Percentiles rank a stretch among this genome's conserved stretches.
Evolutionary conservation across 805 yeast genomes (phyloP).

Genomic region (Aciculoconidium aculeatum): DNA sequence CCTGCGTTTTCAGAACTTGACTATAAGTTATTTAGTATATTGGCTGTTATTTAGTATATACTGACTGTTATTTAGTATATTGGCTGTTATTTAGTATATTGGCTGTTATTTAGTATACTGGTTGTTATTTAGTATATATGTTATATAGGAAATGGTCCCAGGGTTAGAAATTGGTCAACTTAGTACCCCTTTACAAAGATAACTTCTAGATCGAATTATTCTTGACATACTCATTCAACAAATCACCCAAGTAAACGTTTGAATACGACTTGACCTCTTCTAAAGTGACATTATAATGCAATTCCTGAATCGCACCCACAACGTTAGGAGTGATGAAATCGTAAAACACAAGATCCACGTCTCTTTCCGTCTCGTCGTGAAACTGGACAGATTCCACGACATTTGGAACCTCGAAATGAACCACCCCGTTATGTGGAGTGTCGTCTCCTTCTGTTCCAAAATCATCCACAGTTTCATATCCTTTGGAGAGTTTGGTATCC

Average conservation of each 20-base stretch:
- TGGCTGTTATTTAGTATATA: too few relatives aligned
- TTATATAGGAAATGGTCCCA: too few relatives aligned
- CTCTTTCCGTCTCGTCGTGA: conserved; percentile 14
- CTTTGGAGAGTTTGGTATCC: conserved; percentile 39
- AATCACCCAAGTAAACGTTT: conserved; percentile 24
- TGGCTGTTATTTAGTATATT: too few relatives aligned
- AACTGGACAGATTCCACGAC: conserved; percentile 55
- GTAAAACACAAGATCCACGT: conserved; percentile 70
- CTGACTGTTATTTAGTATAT: too few relatives aligned
- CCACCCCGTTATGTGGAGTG: conserved; percentile 59
- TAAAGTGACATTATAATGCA: conserved; percentile 14
- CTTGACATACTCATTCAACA: conserved; percentile 27
- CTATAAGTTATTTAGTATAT: too few relatives aligned
- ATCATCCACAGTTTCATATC: conserved; percentile 82
- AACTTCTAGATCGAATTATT: conserved; percentile 10
- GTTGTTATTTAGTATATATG: too few relatives aligned
- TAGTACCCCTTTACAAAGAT: too few relatives aligned
- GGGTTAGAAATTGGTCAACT: too few relatives aligned
- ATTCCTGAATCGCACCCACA: conserved; percentile 23
- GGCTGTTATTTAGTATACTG: too few relatives aligned
- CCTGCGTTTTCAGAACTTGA: too few relatives aligned
- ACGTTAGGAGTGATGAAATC: conserved; percentile 55
- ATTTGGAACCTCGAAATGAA: conserved; percentile 64
- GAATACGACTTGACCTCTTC: conserved; percentile 25
- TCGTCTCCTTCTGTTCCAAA: conserved; percentile 84